Percentiles rank a stretch among this genome's conserved stretches.
phyloP scores from a whole-genome alignment of 2,329 filamentous ascomycete species.

The Knufia fluminis region DNA sequence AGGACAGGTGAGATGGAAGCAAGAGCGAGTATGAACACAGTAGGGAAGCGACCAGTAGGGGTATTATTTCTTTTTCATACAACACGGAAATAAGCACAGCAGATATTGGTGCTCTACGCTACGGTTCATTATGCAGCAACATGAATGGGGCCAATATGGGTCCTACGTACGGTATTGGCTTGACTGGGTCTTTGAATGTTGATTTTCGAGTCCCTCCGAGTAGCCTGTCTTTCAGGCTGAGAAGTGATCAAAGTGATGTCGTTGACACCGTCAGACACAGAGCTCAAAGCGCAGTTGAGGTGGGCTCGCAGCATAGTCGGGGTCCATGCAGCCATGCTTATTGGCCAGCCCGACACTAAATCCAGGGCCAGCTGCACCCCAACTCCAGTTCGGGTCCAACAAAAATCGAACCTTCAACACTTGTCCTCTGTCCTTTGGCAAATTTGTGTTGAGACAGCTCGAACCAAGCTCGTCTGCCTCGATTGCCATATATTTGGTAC shows the following conservation, averaged over 20 bases:
- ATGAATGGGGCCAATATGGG: slow-evolving; percentile 7
- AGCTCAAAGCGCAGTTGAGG: slow-evolving; percentile 7
- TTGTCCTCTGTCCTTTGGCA: not conserved
- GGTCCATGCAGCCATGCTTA: not conserved
- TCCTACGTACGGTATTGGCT: slow-evolving; percentile 6
- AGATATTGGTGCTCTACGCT: not conserved
- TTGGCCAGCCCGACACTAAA: slow-evolving; percentile 2
- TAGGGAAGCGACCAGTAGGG: not conserved
- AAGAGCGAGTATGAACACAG: slow-evolving; percentile 4
- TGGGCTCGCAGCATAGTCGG: not conserved
- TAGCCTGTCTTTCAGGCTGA: not conserved
- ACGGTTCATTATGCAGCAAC: not conserved
- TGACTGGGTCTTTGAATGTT: slow-evolving; percentile 8
- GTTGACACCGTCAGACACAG: slow-evolving; percentile 1
- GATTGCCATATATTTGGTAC: not conserved
- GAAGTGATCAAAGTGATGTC: slow-evolving; percentile 4
- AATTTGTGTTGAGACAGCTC: slow-evolving; percentile 6
- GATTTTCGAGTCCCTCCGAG: slow-evolving; percentile 7
- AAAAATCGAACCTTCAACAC: slow-evolving; percentile 3
- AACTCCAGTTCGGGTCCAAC: not conserved
- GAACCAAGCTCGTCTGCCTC: not conserved
- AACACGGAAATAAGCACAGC: slow-evolving; percentile 7
- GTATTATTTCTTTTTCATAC: not conserved
- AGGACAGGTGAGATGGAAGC: slow-evolving; percentile 12
- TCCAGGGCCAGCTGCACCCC: slow-evolving; percentile 10